A percentile compares a stretch with the other conserved stretches of the same genome.
These are phyloP conservation scores for Hypoxylon sp. DNA, from an alignment of 2,329 filamentous ascomycete species.

Conservation along the genomic window DNA sequence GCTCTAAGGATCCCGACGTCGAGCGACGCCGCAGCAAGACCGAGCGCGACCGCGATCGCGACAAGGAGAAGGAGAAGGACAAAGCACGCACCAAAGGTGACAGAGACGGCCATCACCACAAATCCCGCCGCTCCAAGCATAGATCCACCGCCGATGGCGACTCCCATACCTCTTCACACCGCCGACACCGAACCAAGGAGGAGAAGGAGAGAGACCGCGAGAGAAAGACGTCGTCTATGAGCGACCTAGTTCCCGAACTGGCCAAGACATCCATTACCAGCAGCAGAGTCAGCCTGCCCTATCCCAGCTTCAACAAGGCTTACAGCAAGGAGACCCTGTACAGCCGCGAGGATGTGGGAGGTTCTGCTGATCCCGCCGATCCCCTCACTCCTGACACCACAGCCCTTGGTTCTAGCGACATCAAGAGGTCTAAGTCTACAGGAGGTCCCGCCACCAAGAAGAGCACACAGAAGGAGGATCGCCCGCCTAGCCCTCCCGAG, in stretches of 20 bases:
- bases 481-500: slow-evolving; percentile 70
- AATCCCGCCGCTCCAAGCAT: slow-evolving; percentile 42
- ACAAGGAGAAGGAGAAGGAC: slow-evolving; percentile 33
- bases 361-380: slow-evolving; percentile 48
- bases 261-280: slow-evolving; percentile 34
- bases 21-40: slow-evolving; percentile 38
- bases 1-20: slow-evolving; percentile 39
- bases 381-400: slow-evolving; percentile 75
- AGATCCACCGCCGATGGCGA: slow-evolving; percentile 39
- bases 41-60: slow-evolving; percentile 28
- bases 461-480: slow-evolving; percentile 53
- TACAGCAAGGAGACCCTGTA: slow-evolving; percentile 88
- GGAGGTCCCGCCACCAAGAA: slow-evolving; percentile 55
- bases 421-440: slow-evolving; percentile 57
- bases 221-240: slow-evolving; percentile 44
- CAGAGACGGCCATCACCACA: slow-evolving; percentile 40
- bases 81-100: slow-evolving; percentile 33
- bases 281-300: slow-evolving; percentile 46
- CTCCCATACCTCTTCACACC: slow-evolving; percentile 40
- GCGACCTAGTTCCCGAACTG: slow-evolving; percentile 45
- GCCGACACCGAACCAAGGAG: slow-evolving; percentile 45
- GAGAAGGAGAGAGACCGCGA: slow-evolving; percentile 46
- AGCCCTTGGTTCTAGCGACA: slow-evolving; percentile 65
- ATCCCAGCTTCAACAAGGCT: slow-evolving; percentile 65
- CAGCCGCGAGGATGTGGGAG: slow-evolving; percentile 61